phyloP scores from a whole-genome alignment of 2,329 filamentous ascomycete species.

The Beauveria rudraprayagi region DNA sequence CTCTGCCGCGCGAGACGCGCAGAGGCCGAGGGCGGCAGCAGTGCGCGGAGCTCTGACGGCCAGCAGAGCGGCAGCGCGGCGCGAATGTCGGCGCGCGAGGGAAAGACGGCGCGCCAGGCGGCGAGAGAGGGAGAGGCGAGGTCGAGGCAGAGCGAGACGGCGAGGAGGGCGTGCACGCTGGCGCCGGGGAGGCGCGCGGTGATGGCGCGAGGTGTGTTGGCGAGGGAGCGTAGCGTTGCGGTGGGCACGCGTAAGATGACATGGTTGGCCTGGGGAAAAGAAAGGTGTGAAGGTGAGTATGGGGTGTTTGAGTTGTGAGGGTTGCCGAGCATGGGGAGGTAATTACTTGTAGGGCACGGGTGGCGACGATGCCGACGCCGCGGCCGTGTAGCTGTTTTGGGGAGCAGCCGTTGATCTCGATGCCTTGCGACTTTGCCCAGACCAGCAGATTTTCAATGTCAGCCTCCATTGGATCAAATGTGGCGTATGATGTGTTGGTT shows the following conservation, averaged over 20 bases:
- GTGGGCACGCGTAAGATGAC: conserved; percentile 58
- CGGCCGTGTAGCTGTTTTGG: conserved; percentile 32
- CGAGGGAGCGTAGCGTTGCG: conserved; percentile 54
- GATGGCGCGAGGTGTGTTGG: conserved; percentile 48
- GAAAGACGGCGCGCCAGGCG: conserved; percentile 61
- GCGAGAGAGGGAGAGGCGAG: conserved; percentile 33
- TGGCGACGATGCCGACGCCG: conserved; percentile 53
- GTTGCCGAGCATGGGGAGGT: neutral
- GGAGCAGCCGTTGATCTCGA: conserved; percentile 58
- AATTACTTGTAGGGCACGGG: conserved; percentile 53
- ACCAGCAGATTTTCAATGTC: conserved; percentile 45
- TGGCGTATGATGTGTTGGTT: neutral
- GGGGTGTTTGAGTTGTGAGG: neutral
- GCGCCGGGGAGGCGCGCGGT: conserved; percentile 41
- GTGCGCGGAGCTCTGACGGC: conserved; percentile 32
- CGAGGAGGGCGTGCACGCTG: conserved; percentile 63
- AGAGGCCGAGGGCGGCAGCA: conserved; percentile 35
- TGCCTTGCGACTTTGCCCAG: conserved; percentile 60
- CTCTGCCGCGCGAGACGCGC: conserved; percentile 45
- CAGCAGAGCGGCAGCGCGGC: conserved; percentile 39
- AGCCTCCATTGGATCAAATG: conserved; percentile 1
- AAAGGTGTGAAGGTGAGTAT: neutral
- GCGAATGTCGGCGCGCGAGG: conserved; percentile 50
- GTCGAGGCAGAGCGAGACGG: conserved; percentile 57
- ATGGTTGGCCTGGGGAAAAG: conserved; percentile 31